Base-by-base conservation (phyloP, 2,329 filamentous ascomycete genomes). In the Nothophoma quercina region DNA sequence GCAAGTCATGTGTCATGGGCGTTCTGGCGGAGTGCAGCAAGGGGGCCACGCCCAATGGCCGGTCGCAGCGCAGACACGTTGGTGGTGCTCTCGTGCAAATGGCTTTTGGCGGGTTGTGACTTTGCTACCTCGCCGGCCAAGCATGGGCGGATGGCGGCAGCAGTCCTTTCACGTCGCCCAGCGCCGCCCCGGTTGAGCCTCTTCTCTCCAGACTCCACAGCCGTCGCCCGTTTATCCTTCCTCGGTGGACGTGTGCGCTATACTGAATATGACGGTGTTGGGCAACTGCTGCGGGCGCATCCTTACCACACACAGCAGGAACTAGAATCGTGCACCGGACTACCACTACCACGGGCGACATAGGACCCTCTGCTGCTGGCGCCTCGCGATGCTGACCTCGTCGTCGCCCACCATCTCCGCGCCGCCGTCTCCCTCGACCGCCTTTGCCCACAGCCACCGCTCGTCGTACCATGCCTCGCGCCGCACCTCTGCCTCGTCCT, bases 391-490 rank as follows among this genome's bases (percentile, higher is more conserved):
- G 71, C 70, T 71, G 57, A 69, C 68, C 42, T 71, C 67, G 44
- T 64, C 67, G 33, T 72, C 70, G 36, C 72, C 70, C 32, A 74
- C 69, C 44, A 64, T 75, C 38, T 74, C 72, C 25, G 69, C 73
- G 50, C 67, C 72, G 40, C 52, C 69, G 29, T 74, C 73, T 55
- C 72, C 71, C 50, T 68, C 67, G 46, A 65, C 68, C 9, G 47
- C 70, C 26, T 73, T 73, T 57, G 63, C 69, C 51, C 39, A 45
- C 42, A 10, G 12, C 41, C 47, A 51, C 22, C 51, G 43, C 50
- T 19, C 40, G 21, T 29, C 43, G 44, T 53, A 53, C 28, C 38
- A 53, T 53, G 50, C 49, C 49, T 18, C 50, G 36, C 65, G 64
- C 62, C 69, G 64, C 36, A 63, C 69, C 18, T 72, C 71, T 38